Conservation (phyloP, 2,329 filamentous ascomycete species). For the Verticillium isaacii region DNA sequence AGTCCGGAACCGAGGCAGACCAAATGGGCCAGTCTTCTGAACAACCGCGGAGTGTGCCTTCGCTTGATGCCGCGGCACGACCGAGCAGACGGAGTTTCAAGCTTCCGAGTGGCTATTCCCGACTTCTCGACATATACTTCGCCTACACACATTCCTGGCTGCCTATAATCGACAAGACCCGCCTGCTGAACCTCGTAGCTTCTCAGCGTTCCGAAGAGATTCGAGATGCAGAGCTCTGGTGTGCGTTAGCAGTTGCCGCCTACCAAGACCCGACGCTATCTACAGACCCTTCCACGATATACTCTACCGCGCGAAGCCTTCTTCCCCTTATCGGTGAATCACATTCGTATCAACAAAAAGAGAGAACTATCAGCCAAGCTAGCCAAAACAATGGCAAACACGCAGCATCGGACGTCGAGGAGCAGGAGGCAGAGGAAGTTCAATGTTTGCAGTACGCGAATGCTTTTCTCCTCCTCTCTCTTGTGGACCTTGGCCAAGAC, state of each 20-base stretch:
- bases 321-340: constrained; percentile 41
- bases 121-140: constrained; percentile 67
- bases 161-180: constrained; percentile 65
- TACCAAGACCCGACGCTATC: constrained; percentile 39
- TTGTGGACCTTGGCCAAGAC: constrained; percentile 58
- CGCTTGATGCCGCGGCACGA: not conserved
- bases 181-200: constrained; percentile 33
- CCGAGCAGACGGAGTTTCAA: not conserved
- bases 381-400: not conserved
- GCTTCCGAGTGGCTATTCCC: constrained; percentile 46
- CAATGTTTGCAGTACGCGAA: constrained; percentile 38
- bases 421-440: not conserved
- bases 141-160: constrained; percentile 74
- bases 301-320: constrained; percentile 42
- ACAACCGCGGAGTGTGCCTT: not conserved
- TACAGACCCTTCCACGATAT: constrained; percentile 35
- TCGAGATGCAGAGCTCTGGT: constrained; percentile 56
- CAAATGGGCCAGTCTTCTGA: not conserved
- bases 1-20: constrained; percentile 22
- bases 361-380: not conserved
- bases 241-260: constrained; percentile 52
- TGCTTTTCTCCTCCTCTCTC: constrained; percentile 52
- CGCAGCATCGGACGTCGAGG: not conserved
- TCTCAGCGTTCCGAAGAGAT: constrained; percentile 24
- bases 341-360: not conserved